Conservation (phyloP, 2,329 filamentous ascomycete genomes). For the Microsporum audouinii region DNA sequence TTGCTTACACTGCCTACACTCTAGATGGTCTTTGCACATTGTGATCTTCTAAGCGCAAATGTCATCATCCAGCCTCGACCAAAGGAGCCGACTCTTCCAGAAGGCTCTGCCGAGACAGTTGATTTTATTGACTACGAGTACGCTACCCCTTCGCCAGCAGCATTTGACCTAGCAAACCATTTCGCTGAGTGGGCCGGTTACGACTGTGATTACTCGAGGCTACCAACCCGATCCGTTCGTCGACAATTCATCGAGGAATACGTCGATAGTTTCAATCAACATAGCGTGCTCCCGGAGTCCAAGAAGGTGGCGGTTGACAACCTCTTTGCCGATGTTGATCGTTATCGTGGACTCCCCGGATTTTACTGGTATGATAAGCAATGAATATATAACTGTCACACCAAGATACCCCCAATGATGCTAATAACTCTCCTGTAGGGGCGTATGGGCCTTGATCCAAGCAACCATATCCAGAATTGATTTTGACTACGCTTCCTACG, state of each 20-base stretch:
- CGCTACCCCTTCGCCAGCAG: constrained; percentile 81
- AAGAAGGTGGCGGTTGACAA: constrained; percentile 53
- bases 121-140: constrained; percentile 99
- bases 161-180: constrained; percentile 95
- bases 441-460: constrained; percentile 93
- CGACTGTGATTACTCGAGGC: constrained; percentile 75
- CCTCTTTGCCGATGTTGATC: constrained; percentile 70
- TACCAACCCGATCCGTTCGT: constrained; percentile 68
- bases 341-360: constrained; percentile 78
- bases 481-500: constrained; percentile 91
- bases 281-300: constrained; percentile 33
- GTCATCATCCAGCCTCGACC: constrained; percentile 60
- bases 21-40: constrained; percentile 83
- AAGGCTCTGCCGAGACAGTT: constrained; percentile 39
- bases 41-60: constrained; percentile 91
- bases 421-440: constrained; percentile 45
- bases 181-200: constrained; percentile 98
- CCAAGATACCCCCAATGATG: background rate
- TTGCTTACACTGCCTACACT: constrained; percentile 11
- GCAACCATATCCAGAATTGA: constrained; percentile 88
- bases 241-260: constrained; percentile 76
- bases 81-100: constrained; percentile 19
- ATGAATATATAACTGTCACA: background rate
- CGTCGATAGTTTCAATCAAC: constrained; percentile 58
- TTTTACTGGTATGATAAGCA: constrained; percentile 52